Evolutionary conservation across 1,139 yeast genomes (phyloP), one percentile per base, ranked within the genome.

Genomic region (Candida pseudoviswanathii): DNA sequence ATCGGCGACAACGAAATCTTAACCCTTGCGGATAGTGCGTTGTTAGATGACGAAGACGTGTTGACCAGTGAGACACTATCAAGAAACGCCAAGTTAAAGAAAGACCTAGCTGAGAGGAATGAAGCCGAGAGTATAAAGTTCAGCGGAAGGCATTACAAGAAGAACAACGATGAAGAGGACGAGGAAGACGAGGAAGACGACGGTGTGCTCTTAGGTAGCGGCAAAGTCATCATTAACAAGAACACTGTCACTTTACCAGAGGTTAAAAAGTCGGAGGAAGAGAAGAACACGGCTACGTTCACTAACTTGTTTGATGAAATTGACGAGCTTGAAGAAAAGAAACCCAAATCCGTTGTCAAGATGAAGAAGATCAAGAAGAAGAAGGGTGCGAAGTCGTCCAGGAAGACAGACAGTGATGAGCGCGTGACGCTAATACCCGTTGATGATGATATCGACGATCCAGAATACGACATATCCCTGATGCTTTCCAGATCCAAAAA

Each of bases 1-100:
- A 51, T 75, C n/a, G 60, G 61, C 5, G 71, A 71, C n/a, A 81
- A 80, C 22, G 80, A 81, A 0, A 72, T 88, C 1, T 68, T 90
- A 47, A 88, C 94, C 0, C 68, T 89, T 43, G 80, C 85, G 49
- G 97, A 90, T 53, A 63, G 71, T 1, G 71, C 72, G 5, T 67
- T 88, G 2, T 57, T 81, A 26, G 84, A 78, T 2, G 75, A 69
- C 32, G 44, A 42, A 36, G 82, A 75, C 32, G 78, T 74, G 22
- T 67, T 85, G 43, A 78, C 71, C 39, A 80, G 82, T 51, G 76
- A 71, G 5, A 49, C 58, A 26, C 58, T 84, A 43, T 58, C 65
- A 0, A 70, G 68, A 31, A 64, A 70, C 44, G 58, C 67, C 16
- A 69, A 67, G 48, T 53, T 66, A 30, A 53, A 61, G 33, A 52